Evolutionary conservation across 257 asterid genomes (phyloP), one percentile per base, ranked within the genome.

Genomic region (Nicotiana tabacum): DNA sequence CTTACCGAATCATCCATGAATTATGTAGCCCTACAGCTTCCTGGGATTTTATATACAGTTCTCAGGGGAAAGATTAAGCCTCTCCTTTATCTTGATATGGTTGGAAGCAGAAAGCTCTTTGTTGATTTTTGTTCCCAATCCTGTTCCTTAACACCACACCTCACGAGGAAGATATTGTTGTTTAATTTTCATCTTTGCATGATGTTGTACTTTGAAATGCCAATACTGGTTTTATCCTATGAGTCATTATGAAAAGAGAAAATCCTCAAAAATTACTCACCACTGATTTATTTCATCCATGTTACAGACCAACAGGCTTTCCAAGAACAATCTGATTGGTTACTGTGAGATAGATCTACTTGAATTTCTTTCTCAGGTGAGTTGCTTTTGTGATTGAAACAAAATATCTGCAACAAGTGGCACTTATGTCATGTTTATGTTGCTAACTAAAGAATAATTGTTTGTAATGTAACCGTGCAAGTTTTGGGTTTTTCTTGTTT

Each of bases 281-380:
- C 62, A 72, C 76, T 69, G 81, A 66, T 85, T 87, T 57, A 68
- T 88, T 64, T 80, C 70, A 35, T 81, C 51, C 77, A 74, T 89
- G 82, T 78, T 88, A 93, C 98, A 96, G 99, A 96, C 99, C 62
- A 96, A 96, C 83, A 90, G 88, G 85, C 65, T 96, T 83, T 90
- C 93, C 67, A 93, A 91, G 89, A 96, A 89, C 94, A 94, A 92
- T 88, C 94, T 96, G 61, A 67, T 94, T 37, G 99, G 99, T 77
- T 90, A 85, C 77, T 94, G 99, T 87, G 99, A 96, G 91, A 85
- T 96, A 58, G 92, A 96, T 91, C 89, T 96, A 64, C 91, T 91
- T 85, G 97, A 96, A 85, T 93, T 90, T 84, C 95, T 96, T 58
- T 81, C 90, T 68, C 93, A 83, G 98, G 99, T 96, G 88, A 92